Conservation (phyloP, 768 basidiomycete species). For the Dacryopinax spathularia region DNA sequence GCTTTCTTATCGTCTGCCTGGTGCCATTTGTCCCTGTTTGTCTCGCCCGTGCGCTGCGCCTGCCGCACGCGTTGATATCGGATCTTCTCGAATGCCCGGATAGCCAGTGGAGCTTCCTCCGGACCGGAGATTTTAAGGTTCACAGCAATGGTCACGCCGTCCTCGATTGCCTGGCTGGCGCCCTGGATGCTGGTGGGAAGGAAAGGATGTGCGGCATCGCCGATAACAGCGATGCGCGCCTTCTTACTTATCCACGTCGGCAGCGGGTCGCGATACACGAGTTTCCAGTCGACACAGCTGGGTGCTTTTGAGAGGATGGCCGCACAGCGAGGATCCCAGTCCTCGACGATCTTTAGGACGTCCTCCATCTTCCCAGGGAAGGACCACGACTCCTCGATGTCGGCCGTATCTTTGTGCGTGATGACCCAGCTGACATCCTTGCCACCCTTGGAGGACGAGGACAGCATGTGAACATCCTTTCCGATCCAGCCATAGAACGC, state of each 20-base stretch:
- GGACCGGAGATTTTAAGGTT: constrained; percentile 15
- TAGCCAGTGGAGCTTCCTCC: constrained; percentile 10
- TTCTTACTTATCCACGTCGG: constrained; percentile 18
- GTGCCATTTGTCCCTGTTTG: constrained; percentile 19
- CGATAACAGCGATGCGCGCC: constrained; percentile 18
- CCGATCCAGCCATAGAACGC: constrained; percentile 16
- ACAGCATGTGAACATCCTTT: constrained; percentile 17
- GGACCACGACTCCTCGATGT: constrained; percentile 17
- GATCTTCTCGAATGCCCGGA: constrained; percentile 15
- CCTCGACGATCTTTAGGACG: constrained; percentile 16
- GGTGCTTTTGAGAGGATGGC: constrained; percentile 18
- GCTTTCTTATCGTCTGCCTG: constrained; percentile 13
- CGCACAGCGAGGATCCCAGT: constrained; percentile 19
- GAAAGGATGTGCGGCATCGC: constrained; percentile 23
- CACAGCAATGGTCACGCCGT: constrained; percentile 17
- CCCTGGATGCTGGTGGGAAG: constrained; percentile 21
- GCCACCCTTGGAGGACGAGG: constrained; percentile 13
- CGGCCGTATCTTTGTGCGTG: constrained; percentile 16
- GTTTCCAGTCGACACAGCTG: constrained; percentile 19
- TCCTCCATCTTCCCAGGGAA: constrained; percentile 16
- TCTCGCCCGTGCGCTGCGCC: constrained; percentile 19
- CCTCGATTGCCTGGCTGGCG: constrained; percentile 17
- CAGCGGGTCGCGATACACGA: constrained; percentile 18
- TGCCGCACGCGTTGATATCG: constrained; percentile 19
- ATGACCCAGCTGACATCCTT: constrained; percentile 15